Evolutionary conservation across 2,329 filamentous ascomycete species (phyloP).

Genomic region (Teratosphaeria gauchensis): DNA sequence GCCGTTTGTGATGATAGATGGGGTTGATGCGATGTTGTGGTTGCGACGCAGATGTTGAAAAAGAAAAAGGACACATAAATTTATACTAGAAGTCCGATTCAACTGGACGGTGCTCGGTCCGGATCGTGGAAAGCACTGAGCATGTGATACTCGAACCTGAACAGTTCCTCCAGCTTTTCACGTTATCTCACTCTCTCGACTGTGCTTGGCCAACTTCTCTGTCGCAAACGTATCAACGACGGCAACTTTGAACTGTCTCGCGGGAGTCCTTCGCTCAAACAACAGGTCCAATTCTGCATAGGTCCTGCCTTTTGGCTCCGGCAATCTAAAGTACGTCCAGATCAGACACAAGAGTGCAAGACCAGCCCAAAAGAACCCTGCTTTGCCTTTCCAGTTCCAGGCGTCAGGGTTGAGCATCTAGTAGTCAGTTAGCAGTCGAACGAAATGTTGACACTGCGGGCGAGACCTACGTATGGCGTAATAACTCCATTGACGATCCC

Average conservation of each 20-base stretch:
- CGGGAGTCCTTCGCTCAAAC: conserved; percentile 25
- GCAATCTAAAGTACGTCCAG: conserved; percentile 36
- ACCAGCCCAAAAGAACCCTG: conserved; percentile 35
- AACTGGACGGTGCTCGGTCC: too few relatives aligned
- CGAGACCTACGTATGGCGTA: conserved; percentile 53
- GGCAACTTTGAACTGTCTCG: not conserved
- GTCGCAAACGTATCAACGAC: not conserved
- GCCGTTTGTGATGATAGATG: too few relatives aligned
- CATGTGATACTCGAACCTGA: too few relatives aligned
- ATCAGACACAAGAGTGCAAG: conserved; percentile 25
- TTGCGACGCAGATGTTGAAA: too few relatives aligned
- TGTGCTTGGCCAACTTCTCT: not conserved
- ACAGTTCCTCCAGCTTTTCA: too few relatives aligned
- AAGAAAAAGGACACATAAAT: too few relatives aligned
- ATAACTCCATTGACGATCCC: conserved; percentile 69
- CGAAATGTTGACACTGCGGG: not conserved
- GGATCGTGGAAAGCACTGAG: too few relatives aligned
- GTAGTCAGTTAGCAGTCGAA: not conserved
- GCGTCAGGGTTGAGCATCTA: not conserved
- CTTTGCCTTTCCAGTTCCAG: not conserved
- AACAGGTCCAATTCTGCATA: conserved; percentile 50
- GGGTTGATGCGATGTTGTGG: too few relatives aligned
- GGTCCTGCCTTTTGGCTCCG: conserved; percentile 31
- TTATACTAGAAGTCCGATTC: too few relatives aligned
- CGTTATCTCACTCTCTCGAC: not conserved